Evolutionary conservation across 2,329 filamentous ascomycete species (phyloP).

Genomic region (Pseudogymnoascus verrucosus): DNA sequence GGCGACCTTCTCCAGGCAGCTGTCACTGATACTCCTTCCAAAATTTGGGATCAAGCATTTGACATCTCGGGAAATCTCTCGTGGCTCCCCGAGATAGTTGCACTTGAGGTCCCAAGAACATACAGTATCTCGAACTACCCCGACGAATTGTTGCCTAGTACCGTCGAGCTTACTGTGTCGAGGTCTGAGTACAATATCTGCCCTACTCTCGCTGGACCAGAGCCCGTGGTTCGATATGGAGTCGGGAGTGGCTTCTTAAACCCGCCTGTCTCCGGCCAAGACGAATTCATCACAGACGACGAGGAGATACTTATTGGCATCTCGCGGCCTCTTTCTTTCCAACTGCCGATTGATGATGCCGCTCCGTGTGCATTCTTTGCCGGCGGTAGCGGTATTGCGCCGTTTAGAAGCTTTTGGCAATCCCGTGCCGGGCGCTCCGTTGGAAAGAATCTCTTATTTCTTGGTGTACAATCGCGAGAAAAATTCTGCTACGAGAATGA

Average conservation of each 20-base stretch:
- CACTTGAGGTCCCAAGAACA: slow-evolving; percentile 43
- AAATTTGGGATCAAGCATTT: slow-evolving; percentile 45
- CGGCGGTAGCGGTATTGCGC: slow-evolving; percentile 45
- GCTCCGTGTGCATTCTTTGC: slow-evolving; percentile 46
- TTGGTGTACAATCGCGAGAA: slow-evolving; percentile 45
- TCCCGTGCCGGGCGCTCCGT: slow-evolving; percentile 34
- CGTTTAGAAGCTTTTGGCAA: slow-evolving; percentile 48
- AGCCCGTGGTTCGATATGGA: slow-evolving; percentile 30
- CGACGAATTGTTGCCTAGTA: slow-evolving; percentile 42
- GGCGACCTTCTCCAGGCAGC: slow-evolving; percentile 43
- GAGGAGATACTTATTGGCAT: slow-evolving; percentile 45
- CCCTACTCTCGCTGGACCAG: slow-evolving; percentile 23
- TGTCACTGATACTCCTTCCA: slow-evolving; percentile 38
- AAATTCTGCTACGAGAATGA: slow-evolving; percentile 45
- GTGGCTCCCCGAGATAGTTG: slow-evolving; percentile 39
- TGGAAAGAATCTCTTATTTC: slow-evolving; percentile 41
- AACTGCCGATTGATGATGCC: slow-evolving; percentile 41
- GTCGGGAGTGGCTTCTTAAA: slow-evolving; percentile 49
- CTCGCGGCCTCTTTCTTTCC: slow-evolving; percentile 43
- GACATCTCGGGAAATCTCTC: slow-evolving; percentile 33
- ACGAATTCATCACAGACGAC: slow-evolving; percentile 33
- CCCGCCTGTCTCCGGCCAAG: slow-evolving; percentile 33
- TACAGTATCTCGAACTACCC: slow-evolving; percentile 46
- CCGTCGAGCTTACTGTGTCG: slow-evolving; percentile 44
- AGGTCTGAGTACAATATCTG: slow-evolving; percentile 43